These are phyloP conservation scores for Collybia mongolica DNA, from an alignment of 768 basidiomycete genomes.

Conservation along the genomic window DNA sequence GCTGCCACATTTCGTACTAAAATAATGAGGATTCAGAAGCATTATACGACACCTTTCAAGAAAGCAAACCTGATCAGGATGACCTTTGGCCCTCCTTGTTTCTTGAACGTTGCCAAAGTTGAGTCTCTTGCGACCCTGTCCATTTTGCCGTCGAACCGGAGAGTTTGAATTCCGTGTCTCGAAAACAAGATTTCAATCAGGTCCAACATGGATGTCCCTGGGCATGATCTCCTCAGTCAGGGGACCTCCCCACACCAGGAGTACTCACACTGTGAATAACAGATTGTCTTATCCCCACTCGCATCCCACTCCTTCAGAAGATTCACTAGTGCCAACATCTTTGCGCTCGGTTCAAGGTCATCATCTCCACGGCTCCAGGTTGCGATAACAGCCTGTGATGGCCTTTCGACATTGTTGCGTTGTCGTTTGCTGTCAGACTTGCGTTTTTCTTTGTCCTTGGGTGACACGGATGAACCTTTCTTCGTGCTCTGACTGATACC, in stretches of 20 bases:
- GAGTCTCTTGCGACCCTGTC: slow-evolving; percentile 48
- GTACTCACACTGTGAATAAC: slow-evolving; percentile 65
- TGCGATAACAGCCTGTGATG: slow-evolving; percentile 43
- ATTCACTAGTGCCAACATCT: slow-evolving; percentile 60
- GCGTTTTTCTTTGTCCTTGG: slow-evolving; percentile 6
- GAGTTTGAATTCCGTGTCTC: slow-evolving; percentile 53
- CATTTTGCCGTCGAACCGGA: slow-evolving; percentile 76
- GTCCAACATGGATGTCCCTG: slow-evolving; percentile 76
- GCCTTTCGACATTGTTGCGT: slow-evolving; percentile 26
- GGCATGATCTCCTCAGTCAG: neutral
- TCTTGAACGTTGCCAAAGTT: slow-evolving; percentile 53
- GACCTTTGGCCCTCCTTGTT: slow-evolving; percentile 53
- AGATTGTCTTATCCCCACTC: slow-evolving; percentile 67
- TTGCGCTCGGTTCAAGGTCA: slow-evolving; percentile 64
- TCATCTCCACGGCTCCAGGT: slow-evolving; percentile 62
- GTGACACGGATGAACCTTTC: slow-evolving; percentile 2
- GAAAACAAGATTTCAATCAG: slow-evolving; percentile 59
- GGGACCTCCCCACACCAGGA: neutral
- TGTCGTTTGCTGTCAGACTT: slow-evolving; percentile 23
- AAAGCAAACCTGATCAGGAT: slow-evolving; percentile 61
- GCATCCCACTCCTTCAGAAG: slow-evolving; percentile 58
- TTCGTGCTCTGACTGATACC: neutral
- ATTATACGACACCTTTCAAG: neutral
- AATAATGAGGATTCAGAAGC: neutral
- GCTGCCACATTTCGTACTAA: slow-evolving; percentile 64